Percentiles rank a stretch among this genome's conserved stretches.
Evolutionary conservation across 805 yeast species (phyloP).

Genomic region (Nakazawaea ambrosiae): DNA sequence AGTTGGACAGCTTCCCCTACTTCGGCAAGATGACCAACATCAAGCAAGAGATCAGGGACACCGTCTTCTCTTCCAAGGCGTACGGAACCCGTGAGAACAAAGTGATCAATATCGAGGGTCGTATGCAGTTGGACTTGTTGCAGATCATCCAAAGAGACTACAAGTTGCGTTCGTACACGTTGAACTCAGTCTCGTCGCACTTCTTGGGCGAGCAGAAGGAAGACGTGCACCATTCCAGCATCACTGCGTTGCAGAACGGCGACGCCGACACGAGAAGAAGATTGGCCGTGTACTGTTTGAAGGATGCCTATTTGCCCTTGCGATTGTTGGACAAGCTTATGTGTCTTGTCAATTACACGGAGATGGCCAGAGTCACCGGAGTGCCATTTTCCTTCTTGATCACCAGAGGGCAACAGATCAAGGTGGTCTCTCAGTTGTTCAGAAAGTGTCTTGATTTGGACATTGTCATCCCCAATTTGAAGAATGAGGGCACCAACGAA

Average conservation of each 20-base stretch:
- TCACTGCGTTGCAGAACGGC: constrained; percentile 91
- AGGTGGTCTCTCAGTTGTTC: constrained; percentile 91
- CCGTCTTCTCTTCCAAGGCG: constrained; percentile 88
- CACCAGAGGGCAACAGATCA: constrained; percentile 94
- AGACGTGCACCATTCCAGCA: constrained; percentile 95
- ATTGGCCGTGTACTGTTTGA: constrained; percentile 92
- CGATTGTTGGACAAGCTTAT: constrained; percentile 85
- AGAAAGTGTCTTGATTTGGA: constrained; percentile 85
- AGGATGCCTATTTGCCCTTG: constrained; percentile 90
- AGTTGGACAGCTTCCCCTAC: constrained; percentile 63
- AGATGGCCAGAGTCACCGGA: constrained; percentile 99
- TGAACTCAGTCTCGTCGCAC: constrained; percentile 92
- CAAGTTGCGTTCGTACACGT: constrained; percentile 87
- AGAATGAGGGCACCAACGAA: constrained; percentile 72
- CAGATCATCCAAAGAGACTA: constrained; percentile 94
- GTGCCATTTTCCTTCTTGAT: constrained; percentile 90
- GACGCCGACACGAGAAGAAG: constrained; percentile 88
- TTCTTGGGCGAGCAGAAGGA: constrained; percentile 94
- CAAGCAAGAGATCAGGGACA: constrained; percentile 72
- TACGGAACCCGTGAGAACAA: constrained; percentile 95
- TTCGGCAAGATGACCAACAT: constrained; percentile 70
- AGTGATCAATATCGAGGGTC: constrained; percentile 87
- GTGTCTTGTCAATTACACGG: constrained; percentile 96
- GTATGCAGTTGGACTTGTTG: constrained; percentile 88
- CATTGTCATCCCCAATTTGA: constrained; percentile 86